Percentiles rank a stretch among this genome's conserved stretches.
phyloP scores from a whole-genome alignment of 2,329 filamentous ascomycete species.

The Scorias spongiosa region DNA sequence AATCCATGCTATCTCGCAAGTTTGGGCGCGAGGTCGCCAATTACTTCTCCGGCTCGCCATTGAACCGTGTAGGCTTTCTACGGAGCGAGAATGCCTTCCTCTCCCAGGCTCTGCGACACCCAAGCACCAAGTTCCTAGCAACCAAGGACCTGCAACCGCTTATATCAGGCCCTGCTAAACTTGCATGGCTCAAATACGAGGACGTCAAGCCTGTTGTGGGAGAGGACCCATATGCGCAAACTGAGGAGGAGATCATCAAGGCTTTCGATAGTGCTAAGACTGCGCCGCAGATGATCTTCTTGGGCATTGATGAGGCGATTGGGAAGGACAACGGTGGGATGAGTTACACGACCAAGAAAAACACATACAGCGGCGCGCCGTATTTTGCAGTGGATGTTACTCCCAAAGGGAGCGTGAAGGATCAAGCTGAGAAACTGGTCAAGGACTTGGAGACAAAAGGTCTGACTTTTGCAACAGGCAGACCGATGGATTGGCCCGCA shows the following conservation, averaged over 20 bases:
- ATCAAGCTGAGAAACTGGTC: slow-evolving; percentile 47
- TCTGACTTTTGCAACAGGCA: slow-evolving; percentile 49
- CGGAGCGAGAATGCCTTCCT: slow-evolving; percentile 58
- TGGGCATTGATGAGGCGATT: slow-evolving; percentile 59
- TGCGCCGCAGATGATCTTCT: slow-evolving; percentile 60
- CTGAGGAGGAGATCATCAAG: slow-evolving; percentile 58
- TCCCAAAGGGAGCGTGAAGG: slow-evolving; percentile 43
- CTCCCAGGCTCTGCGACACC: slow-evolving; percentile 48
- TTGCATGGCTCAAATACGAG: slow-evolving; percentile 53
- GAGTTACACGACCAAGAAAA: slow-evolving; percentile 47
- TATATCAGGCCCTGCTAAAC: slow-evolving; percentile 25
- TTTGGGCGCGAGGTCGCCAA: slow-evolving; percentile 70
- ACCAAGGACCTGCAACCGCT: slow-evolving; percentile 68
- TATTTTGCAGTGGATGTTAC: slow-evolving; percentile 88
- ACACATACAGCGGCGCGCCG: slow-evolving; percentile 58
- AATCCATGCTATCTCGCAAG: slow-evolving; percentile 58
- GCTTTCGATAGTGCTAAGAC: slow-evolving; percentile 57
- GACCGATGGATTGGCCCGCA: slow-evolving; percentile 46
- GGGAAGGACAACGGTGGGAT: slow-evolving; percentile 32
- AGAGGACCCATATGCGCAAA: slow-evolving; percentile 50
- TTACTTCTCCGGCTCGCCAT: slow-evolving; percentile 63
- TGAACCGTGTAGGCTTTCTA: slow-evolving; percentile 70
- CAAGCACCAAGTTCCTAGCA: slow-evolving; percentile 56
- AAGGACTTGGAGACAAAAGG: slow-evolving; percentile 45
- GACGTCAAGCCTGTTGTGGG: slow-evolving; percentile 61